phyloP scores from a whole-genome alignment of 2,329 filamentous ascomycete species.

The Macrophomina tecta region DNA sequence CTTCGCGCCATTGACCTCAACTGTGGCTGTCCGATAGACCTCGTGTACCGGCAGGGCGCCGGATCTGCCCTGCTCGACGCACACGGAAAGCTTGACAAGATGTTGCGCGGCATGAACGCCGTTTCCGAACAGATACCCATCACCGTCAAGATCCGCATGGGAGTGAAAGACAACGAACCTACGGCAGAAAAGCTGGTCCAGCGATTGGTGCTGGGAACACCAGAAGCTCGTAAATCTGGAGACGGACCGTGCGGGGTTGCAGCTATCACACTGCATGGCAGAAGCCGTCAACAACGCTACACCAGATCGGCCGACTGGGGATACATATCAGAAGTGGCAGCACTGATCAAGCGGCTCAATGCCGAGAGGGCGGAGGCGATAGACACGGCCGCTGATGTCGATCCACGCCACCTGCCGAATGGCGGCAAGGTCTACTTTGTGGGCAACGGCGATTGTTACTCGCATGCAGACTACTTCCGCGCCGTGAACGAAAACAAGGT shows the following conservation, averaged over 20 bases:
- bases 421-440: conserved; percentile 83
- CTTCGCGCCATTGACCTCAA: conserved; percentile 93
- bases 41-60: conserved; percentile 85
- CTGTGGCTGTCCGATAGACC: conserved; percentile 95
- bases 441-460: conserved; percentile 96
- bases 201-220: conserved; percentile 79
- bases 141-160: conserved; percentile 92
- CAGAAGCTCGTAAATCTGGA: conserved; percentile 69
- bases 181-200: conserved; percentile 83
- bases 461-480: conserved; percentile 83
- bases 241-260: conserved; percentile 83
- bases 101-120: conserved; percentile 93
- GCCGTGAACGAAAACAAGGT: conserved; percentile 79
- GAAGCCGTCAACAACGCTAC: conserved; percentile 93
- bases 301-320: conserved; percentile 90
- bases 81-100: conserved; percentile 87
- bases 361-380: conserved; percentile 67
- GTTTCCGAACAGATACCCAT: conserved; percentile 91
- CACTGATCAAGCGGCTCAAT: conserved; percentile 81
- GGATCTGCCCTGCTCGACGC: conserved; percentile 92
- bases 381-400: conserved; percentile 80
- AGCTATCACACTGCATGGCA: conserved; percentile 93
- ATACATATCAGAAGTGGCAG: conserved; percentile 90
- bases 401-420: conserved; percentile 72
- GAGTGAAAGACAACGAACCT: conserved; percentile 78